Evolutionary conservation across 805 yeast genomes (phyloP).

Genomic region (Starmerella potacharoeniae): DNA sequence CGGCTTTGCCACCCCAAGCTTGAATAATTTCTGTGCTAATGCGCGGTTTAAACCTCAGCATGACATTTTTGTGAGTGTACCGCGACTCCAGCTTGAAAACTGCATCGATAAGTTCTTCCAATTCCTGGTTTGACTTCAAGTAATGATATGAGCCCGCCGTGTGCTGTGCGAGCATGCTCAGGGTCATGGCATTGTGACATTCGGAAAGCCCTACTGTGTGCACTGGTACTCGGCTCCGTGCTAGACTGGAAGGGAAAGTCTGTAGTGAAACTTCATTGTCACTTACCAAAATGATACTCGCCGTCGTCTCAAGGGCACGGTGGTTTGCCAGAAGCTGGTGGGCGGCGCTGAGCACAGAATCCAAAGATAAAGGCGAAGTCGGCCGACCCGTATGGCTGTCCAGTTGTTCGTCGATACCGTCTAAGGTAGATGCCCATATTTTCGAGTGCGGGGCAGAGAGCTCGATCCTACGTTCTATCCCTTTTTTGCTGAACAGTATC

Average conservation of each 20-base stretch:
- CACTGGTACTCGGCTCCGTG: not conserved
- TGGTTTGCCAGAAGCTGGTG: not conserved
- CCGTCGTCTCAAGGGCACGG: not conserved
- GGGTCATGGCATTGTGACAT: not conserved
- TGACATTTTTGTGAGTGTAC: slow-evolving; percentile 2
- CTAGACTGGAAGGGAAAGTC: not conserved
- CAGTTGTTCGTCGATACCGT: not conserved
- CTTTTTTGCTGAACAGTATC: not conserved
- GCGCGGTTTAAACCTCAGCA: slow-evolving; percentile 3
- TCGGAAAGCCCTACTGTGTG: slow-evolving; percentile 1
- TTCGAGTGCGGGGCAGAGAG: not conserved
- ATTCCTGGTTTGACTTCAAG: not conserved
- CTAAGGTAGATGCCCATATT: not conserved
- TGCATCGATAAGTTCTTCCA: not conserved
- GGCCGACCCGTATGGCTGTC: not conserved
- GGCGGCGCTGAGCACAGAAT: not conserved
- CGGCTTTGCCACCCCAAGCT: not conserved
- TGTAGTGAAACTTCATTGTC: not conserved
- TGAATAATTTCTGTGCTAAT: not conserved
- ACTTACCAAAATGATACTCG: slow-evolving; percentile 6
- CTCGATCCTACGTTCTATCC: not conserved
- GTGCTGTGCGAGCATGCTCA: slow-evolving; percentile 4
- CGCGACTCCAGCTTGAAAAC: not conserved
- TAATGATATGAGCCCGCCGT: slow-evolving; percentile 7
- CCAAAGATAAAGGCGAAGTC: not conserved